phyloP scores from a whole-genome alignment of 2,329 filamentous ascomycete genomes.

The Calonectria hongkongensis region DNA sequence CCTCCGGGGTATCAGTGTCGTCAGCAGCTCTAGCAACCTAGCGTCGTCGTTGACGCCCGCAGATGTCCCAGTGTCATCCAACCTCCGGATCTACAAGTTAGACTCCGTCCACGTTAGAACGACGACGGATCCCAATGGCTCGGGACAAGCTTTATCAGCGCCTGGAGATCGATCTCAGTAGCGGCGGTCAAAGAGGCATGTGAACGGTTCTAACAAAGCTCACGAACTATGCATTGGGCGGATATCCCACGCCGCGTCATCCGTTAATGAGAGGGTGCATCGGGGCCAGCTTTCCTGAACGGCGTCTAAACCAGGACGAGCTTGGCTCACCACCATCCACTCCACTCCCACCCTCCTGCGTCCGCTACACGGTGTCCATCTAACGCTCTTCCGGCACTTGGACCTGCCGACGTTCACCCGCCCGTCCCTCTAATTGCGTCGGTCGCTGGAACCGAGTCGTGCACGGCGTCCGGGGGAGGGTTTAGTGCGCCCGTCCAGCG shows the following conservation, averaged over 20 bases:
- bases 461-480: constrained; percentile 7
- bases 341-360: constrained; percentile 12
- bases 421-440: not conserved
- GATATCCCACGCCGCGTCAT: constrained; percentile 11
- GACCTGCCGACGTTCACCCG: constrained; percentile 21
- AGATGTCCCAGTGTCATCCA: not conserved
- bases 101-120: not conserved
- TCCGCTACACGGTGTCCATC: not conserved
- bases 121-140: not conserved
- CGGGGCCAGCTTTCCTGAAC: not conserved
- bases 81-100: not conserved
- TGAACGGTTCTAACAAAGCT: not conserved
- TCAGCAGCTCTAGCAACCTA: not conserved
- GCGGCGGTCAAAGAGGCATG: not conserved
- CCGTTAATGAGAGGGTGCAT: constrained; percentile 6
- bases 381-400: constrained; percentile 5
- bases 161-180: not conserved
- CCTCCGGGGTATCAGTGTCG: not conserved
- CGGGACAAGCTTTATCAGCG: not conserved
- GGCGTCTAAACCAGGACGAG: constrained; percentile 23
- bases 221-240: not conserved
- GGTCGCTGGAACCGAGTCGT: constrained; percentile 16
- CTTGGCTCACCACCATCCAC: not conserved
- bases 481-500: constrained; percentile 18
- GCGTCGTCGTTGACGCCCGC: not conserved